Percentiles rank a stretch among this genome's conserved stretches.
These are phyloP conservation scores for Globisporangium takayamanum DNA, from an alignment of 352 stramenopile genomes.

Conservation along the genomic window DNA sequence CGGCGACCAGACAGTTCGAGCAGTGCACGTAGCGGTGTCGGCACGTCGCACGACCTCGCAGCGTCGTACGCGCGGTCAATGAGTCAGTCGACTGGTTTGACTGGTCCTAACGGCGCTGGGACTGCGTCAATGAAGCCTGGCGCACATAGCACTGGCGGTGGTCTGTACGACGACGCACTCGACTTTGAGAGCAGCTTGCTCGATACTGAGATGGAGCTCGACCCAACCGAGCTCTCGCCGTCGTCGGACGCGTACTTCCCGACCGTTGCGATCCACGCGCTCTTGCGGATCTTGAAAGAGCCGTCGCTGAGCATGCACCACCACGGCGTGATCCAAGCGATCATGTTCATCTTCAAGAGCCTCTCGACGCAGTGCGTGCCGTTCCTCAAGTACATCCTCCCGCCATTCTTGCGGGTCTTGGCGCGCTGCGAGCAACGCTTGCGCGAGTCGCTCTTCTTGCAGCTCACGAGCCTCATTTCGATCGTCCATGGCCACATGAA, in stretches of 20 bases:
- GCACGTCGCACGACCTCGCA: not conserved
- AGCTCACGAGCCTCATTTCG: slow-evolving; percentile 93
- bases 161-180: slow-evolving; percentile 32
- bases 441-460: slow-evolving; percentile 94
- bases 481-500: slow-evolving; percentile 96
- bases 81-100: slow-evolving; percentile 17
- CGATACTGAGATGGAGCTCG: slow-evolving; percentile 54
- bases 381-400: slow-evolving; percentile 97
- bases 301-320: slow-evolving; percentile 94
- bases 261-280: slow-evolving; percentile 94
- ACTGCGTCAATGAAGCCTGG: slow-evolving; percentile 17
- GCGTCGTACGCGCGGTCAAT: slow-evolving; percentile 13
- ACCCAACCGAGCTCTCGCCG: slow-evolving; percentile 64
- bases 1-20: slow-evolving; percentile 34
- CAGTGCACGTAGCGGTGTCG: not conserved
- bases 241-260: slow-evolving; percentile 94
- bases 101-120: slow-evolving; percentile 8
- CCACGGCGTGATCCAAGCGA: slow-evolving; percentile 95
- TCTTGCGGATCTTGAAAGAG: slow-evolving; percentile 96
- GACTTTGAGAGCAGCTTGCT: slow-evolving; percentile 68
- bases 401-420: slow-evolving; percentile 94
- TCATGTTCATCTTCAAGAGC: slow-evolving; percentile 99
- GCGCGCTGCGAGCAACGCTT: slow-evolving; percentile 87
- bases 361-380: slow-evolving; percentile 93
- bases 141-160: slow-evolving; percentile 7